A percentile compares a stretch with the other conserved stretches of the same genome.
phyloP scores from a whole-genome alignment of 805 yeast genomes.

The Pichia ethanolica region DNA sequence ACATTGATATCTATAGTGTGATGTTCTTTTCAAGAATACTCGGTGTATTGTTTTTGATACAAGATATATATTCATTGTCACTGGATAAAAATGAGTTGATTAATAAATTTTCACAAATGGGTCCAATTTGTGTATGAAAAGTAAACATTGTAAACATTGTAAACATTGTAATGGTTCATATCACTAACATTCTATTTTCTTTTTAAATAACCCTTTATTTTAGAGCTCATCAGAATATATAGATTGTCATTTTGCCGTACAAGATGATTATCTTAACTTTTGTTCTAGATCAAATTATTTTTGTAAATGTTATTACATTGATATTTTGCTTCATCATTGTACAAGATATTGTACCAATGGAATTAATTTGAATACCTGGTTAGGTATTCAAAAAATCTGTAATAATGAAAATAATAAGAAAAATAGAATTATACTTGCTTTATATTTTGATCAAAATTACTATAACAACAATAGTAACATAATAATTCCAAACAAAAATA shows the following conservation, averaged over 20 bases:
- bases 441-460: background rate
- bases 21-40: no score
- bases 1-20: no score
- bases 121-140: constrained; percentile 5
- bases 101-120: background rate
- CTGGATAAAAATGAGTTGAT: no score
- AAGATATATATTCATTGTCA: no score
- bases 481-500: no score
- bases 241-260: constrained; percentile 16
- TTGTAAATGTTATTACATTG: constrained; percentile 25
- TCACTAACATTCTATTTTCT: no score
- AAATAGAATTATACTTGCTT: background rate
- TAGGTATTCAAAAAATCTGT: background rate
- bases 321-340: constrained; percentile 18
- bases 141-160: no score
- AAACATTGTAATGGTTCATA: no score
- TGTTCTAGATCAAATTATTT: constrained; percentile 12
- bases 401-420: no score
- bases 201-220: no score
- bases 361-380: background rate
- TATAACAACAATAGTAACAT: no score
- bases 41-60: no score
- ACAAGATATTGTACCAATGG: constrained; percentile 17
- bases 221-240: constrained; percentile 15
- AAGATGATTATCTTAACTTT: background rate